Evolutionary conservation across 2,329 filamentous ascomycete genomes (phyloP).

Genomic region (Monilinia vaccinii-corymbosi): DNA sequence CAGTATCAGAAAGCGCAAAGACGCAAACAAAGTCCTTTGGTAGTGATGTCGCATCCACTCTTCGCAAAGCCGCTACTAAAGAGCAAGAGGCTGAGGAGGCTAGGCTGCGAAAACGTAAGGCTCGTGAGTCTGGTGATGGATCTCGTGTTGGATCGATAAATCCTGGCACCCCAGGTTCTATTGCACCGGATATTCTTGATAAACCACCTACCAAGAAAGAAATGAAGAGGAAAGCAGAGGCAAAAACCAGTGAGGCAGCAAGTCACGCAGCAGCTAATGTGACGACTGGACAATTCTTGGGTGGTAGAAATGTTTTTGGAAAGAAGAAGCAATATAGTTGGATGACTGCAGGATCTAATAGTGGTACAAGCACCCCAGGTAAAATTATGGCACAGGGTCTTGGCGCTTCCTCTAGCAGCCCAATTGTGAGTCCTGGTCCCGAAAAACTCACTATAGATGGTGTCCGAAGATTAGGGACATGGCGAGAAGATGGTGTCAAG

Average conservation of each 20-base stretch:
- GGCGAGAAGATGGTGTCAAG: conserved; percentile 69
- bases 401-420: conserved; percentile 30
- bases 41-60: conserved; percentile 37
- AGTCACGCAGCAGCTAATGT: conserved; percentile 76
- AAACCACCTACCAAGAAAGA: conserved; percentile 85
- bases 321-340: conserved; percentile 72
- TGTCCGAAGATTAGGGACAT: conserved; percentile 58
- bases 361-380: conserved; percentile 43
- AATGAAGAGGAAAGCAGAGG: conserved; percentile 63
- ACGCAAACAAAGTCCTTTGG: conserved; percentile 37
- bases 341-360: conserved; percentile 44
- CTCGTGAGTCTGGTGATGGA: conserved; percentile 46
- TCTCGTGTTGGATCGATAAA: conserved; percentile 41
- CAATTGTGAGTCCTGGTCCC: conserved; percentile 30
- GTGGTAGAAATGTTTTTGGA: conserved; percentile 49
- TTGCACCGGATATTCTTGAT: conserved; percentile 53
- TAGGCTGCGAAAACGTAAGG: conserved; percentile 48
- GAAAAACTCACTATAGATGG: conserved; percentile 45
- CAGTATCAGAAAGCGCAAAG: conserved; percentile 40
- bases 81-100: conserved; percentile 68
- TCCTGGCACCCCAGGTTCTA: conserved; percentile 51
- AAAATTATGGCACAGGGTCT: conserved; percentile 28
- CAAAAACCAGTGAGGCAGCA: conserved; percentile 65
- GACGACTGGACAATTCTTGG: conserved; percentile 70
- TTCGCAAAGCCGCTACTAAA: conserved; percentile 53